These are phyloP conservation scores for Pleoardoris graminearum DNA, from an alignment of 2,329 filamentous ascomycete genomes.

Conservation along the genomic window DNA sequence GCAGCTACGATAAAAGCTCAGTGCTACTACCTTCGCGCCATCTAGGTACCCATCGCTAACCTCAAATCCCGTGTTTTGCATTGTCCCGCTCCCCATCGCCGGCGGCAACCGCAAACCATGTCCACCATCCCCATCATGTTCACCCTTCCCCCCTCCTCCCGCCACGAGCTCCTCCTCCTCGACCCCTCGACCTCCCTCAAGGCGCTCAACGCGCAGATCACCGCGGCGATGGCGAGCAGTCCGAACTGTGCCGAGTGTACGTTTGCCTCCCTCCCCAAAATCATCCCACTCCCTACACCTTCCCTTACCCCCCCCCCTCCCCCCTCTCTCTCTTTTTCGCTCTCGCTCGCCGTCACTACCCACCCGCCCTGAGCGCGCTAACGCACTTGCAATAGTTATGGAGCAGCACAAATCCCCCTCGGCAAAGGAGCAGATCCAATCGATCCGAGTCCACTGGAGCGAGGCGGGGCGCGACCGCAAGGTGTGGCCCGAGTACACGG, in stretches of 20 bases:
- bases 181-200: slow-evolving; percentile 32
- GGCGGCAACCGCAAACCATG: neutral
- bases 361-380: too few relatives aligned
- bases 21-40: neutral
- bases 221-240: slow-evolving; percentile 20
- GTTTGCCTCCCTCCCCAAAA: slow-evolving; percentile 5
- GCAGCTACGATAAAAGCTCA: neutral
- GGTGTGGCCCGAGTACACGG: slow-evolving; percentile 41
- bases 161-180: slow-evolving; percentile 40
- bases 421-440: slow-evolving; percentile 29
- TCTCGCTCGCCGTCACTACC: too few relatives aligned
- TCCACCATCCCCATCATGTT: slow-evolving; percentile 36
- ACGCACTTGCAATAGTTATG: slow-evolving; percentile 26
- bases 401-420: slow-evolving; percentile 34
- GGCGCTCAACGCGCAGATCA: slow-evolving; percentile 38
- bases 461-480: slow-evolving; percentile 32
- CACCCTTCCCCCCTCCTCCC: slow-evolving; percentile 37
- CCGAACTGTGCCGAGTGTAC: slow-evolving; percentile 41
- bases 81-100: too few relatives aligned
- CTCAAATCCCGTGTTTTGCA: too few relatives aligned
- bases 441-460: slow-evolving; percentile 39
- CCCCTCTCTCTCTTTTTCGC: too few relatives aligned
- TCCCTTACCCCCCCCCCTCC: too few relatives aligned
- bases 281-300: neutral
- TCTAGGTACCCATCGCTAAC: neutral